Evolutionary conservation across 331 rosid species (phyloP).

Genomic region (Rhamnella rubrinervis): DNA sequence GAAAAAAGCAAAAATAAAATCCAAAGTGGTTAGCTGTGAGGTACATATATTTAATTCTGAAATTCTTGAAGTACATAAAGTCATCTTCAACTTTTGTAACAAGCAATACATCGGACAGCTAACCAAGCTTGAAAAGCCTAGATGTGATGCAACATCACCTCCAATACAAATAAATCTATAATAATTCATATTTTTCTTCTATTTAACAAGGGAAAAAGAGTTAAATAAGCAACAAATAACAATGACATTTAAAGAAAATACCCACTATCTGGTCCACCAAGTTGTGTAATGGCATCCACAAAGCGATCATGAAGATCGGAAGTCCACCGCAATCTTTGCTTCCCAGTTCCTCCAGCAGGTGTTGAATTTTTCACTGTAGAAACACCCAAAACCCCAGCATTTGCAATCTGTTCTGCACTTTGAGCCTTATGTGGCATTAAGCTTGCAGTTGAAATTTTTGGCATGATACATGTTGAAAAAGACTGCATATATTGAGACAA

Average conservation of each 20-base stretch:
- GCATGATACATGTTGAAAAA: constrained; percentile 61
- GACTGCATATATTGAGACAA: constrained; percentile 6
- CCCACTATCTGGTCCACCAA: constrained; percentile 99
- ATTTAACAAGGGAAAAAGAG: too few relatives aligned
- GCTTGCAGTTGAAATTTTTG: constrained; percentile 54
- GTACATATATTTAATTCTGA: too few relatives aligned
- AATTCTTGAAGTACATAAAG: too few relatives aligned
- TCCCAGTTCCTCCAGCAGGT: constrained; percentile 74
- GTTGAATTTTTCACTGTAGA: constrained; percentile 50
- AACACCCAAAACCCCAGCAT: constrained; percentile 49
- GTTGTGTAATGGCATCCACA: constrained; percentile 92
- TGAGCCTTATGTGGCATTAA: constrained; percentile 73
- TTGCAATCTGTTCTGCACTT: constrained; percentile 54
- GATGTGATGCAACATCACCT: too few relatives aligned
- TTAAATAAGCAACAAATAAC: neutral
- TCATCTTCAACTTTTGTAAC: too few relatives aligned
- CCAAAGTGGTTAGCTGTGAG: too few relatives aligned
- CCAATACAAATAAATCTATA: too few relatives aligned
- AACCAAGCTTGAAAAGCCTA: too few relatives aligned
- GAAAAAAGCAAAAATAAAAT: too few relatives aligned
- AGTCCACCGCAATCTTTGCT: constrained; percentile 91
- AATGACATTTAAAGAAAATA: constrained; percentile 49
- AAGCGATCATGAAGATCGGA: constrained; percentile 94
- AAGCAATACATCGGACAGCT: too few relatives aligned
- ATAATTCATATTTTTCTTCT: too few relatives aligned